A percentile compares a stretch with the other conserved stretches of the same genome.
Evolutionary conservation across 2,329 filamentous ascomycete species (phyloP).

Genomic region (Pseudogymnoascus sp.): DNA sequence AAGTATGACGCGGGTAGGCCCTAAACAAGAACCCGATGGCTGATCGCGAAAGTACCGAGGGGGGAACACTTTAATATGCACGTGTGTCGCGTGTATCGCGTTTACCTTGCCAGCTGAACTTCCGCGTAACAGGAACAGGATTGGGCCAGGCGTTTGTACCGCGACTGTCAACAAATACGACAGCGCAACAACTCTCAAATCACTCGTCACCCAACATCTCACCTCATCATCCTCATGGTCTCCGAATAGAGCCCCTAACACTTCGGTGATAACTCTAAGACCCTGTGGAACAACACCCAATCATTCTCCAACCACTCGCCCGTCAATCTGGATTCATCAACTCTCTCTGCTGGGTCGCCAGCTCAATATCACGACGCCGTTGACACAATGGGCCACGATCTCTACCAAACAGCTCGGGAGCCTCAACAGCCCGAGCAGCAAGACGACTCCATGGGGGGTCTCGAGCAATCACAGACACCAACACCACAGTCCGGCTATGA

Average conservation of each 20-base stretch:
- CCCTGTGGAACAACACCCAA: slow-evolving; percentile 4
- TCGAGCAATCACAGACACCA: slow-evolving; percentile 27
- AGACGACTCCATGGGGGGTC: slow-evolving; percentile 24
- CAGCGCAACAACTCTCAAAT: background rate
- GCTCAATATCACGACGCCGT: slow-evolving; percentile 46
- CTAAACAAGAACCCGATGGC: slow-evolving; percentile 2
- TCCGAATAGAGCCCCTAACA: slow-evolving; percentile 6
- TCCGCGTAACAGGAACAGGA: slow-evolving; percentile 7
- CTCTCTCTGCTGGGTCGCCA: slow-evolving; percentile 40
- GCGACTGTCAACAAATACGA: slow-evolving; percentile 6
- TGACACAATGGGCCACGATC: slow-evolving; percentile 42
- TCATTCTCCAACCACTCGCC: slow-evolving; percentile 11
- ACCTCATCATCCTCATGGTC: slow-evolving; percentile 5
- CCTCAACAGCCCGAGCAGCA: slow-evolving; percentile 21
- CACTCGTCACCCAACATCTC: slow-evolving; percentile 2
- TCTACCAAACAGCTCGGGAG: slow-evolving; percentile 30
- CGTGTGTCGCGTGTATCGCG: slow-evolving; percentile 8
- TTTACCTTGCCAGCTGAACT: slow-evolving; percentile 8
- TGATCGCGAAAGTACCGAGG: slow-evolving; percentile 3
- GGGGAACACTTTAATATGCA: slow-evolving; percentile 7
- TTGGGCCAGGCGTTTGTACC: slow-evolving; percentile 5
- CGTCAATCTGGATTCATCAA: slow-evolving; percentile 46
- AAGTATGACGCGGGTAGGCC: slow-evolving; percentile 5
- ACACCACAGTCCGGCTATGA: slow-evolving; percentile 19
- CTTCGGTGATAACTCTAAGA: slow-evolving; percentile 2